Evolutionary conservation across 768 basidiomycete genomes (phyloP), one percentile per base, ranked within the genome.

Genomic region (Lentinula lateritia): DNA sequence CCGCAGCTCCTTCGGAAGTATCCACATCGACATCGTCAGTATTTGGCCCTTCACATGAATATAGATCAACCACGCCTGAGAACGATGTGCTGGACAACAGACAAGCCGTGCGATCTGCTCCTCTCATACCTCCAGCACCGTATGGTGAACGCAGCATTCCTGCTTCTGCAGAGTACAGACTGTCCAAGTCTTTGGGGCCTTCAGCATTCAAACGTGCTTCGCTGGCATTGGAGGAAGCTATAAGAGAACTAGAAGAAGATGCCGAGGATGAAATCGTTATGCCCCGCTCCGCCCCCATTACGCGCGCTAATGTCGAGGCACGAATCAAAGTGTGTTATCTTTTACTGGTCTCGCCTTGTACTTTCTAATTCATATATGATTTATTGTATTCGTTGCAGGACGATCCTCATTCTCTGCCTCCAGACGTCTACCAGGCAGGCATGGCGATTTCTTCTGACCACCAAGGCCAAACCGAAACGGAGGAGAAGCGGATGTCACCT

Each of bases 161-260:
- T 23, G 76, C 78, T 46, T 74, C 74, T 61, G 74, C 77, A 63
- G 77, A 83, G 63, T 74, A 78, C 61, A 75, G 76, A n/a, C 66
- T 82, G 43, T 78, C 83, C 55, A 83, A 79, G 68, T 70, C 77
- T 18, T 66, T 91, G 58, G 76, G 79, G 3, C 77, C 83, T 16
- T 76, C 80, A 32, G 81, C 74, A 18, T 70, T 87, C 60, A 82
- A 78, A 66, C 82, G 87, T 61, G 88, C 86, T 18, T 92, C 92
- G 38, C 68, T 89, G 70, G 90, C 92, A 0, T 71, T 94, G 39
- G 88, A 89, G 65, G 80, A 85, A 62, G 92, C 82, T 10, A 90
- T 94, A 60, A 82, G 84, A 67, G 89, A 92, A 70, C 82, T 92
- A 52, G 90, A 92, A 69, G 89, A 91, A 64, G 83, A 84, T 65